These are phyloP conservation scores for Linderniella brevidens DNA, from an alignment of 257 asterid species.

Conservation along the genomic window DNA sequence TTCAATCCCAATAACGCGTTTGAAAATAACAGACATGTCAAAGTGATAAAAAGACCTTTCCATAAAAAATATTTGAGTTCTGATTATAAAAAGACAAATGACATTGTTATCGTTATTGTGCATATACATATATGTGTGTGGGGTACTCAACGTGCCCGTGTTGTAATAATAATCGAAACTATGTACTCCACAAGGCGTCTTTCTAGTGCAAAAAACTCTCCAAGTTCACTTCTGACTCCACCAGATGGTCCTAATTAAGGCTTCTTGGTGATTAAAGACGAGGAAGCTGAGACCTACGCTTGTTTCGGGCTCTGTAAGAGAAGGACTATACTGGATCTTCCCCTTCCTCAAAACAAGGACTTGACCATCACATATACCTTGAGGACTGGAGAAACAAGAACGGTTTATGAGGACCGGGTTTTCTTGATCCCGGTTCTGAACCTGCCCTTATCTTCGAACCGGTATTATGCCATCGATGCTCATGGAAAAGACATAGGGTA, in stretches of 20 bases:
- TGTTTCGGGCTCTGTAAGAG: conserved; percentile 44
- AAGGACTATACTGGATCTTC: conserved; percentile 16
- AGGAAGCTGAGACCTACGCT: conserved; percentile 29
- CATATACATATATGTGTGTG: too few species aligned
- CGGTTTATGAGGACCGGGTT: conserved; percentile 9
- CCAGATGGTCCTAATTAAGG: conserved; percentile 61
- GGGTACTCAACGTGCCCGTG: too few species aligned
- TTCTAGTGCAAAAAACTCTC: conserved; percentile 5
- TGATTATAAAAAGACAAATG: too few species aligned
- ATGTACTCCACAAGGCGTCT: neutral
- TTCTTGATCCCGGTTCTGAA: conserved; percentile 36
- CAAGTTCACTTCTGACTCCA: conserved; percentile 11
- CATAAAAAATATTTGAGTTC: too few species aligned
- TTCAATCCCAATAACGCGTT: too few species aligned
- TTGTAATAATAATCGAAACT: neutral
- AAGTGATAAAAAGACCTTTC: too few species aligned
- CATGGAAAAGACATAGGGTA: conserved; percentile 49
- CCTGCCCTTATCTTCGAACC: conserved; percentile 35
- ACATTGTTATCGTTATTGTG: too few species aligned
- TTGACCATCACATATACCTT: conserved; percentile 14
- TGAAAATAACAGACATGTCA: too few species aligned
- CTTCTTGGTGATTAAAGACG: conserved; percentile 45
- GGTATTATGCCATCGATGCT: conserved; percentile 32
- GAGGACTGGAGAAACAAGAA: neutral
- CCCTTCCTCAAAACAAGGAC: conserved; percentile 55